phyloP scores from a whole-genome alignment of 257 asterid genomes.

The Solanum gracilifrons region DNA sequence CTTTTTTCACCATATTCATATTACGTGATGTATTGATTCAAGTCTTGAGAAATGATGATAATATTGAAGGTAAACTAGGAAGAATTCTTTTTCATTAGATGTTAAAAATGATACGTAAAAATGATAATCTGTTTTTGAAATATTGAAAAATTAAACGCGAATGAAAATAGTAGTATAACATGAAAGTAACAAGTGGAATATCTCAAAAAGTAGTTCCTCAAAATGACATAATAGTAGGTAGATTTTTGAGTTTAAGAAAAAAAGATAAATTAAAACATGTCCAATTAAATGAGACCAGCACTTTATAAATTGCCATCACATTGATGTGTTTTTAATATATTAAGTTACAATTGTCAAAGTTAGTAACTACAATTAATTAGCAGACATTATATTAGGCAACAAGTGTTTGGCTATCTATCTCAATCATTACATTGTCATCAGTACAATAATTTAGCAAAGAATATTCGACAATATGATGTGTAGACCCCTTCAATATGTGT shows the following conservation, averaged over 20 bases:
- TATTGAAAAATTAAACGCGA: too few species aligned
- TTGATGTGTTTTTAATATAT: background rate
- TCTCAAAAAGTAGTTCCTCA: background rate
- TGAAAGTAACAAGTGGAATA: background rate
- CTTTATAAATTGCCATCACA: background rate
- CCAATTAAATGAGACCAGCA: background rate
- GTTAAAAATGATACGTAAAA: background rate
- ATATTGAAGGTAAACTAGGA: background rate
- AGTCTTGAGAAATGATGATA: background rate
- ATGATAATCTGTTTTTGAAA: too few species aligned
- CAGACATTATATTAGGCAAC: background rate
- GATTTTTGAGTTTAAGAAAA: background rate
- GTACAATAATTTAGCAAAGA: background rate
- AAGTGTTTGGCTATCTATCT: background rate
- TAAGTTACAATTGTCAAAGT: background rate
- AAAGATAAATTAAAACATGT: background rate
- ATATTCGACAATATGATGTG: background rate
- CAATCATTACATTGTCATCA: background rate
- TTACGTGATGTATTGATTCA: background rate
- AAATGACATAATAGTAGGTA: background rate
- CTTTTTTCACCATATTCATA: background rate
- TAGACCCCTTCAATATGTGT: background rate
- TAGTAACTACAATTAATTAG: background rate
- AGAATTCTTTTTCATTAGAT: background rate
- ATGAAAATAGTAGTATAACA: background rate